Percentiles rank a stretch among this genome's conserved stretches.
These are phyloP conservation scores for Aspergillus transmontanensis DNA, from an alignment of 2,329 filamentous ascomycete genomes.

Conservation along the genomic window DNA sequence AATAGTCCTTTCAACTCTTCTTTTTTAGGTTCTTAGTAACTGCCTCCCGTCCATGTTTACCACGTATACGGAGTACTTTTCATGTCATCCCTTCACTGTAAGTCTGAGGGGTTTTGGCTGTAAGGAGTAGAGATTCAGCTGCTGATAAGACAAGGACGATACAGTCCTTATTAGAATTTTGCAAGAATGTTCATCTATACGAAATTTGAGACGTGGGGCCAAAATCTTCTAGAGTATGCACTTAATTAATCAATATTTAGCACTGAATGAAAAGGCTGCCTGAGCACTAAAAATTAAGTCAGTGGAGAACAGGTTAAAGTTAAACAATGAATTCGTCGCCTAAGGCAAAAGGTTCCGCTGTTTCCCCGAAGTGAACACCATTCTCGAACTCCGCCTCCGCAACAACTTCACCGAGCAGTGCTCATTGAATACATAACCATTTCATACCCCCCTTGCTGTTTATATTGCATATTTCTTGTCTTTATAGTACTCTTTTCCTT, in stretches of 20 bases:
- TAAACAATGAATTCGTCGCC: not conserved
- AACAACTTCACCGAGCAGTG: conserved; percentile 2
- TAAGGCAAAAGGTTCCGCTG: not conserved
- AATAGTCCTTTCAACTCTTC: not conserved
- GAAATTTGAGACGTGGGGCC: not conserved
- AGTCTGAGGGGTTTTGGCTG: not conserved
- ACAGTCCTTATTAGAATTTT: not conserved
- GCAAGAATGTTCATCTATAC: not conserved
- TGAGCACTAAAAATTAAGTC: not conserved
- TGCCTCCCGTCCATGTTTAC: not conserved
- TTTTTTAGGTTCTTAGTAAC: not conserved
- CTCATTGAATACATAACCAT: not conserved
- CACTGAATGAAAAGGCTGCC: not conserved
- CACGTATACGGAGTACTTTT: not conserved
- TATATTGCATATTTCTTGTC: not conserved
- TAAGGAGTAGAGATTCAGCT: not conserved
- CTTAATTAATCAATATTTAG: not conserved
- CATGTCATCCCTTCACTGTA: not conserved
- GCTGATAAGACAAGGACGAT: not conserved
- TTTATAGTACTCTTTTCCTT: not conserved
- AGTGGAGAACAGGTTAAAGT: not conserved
- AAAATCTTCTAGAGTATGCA: not conserved
- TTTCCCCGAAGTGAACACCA: conserved; percentile 2
- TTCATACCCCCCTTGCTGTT: not conserved
- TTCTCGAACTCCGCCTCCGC: conserved; percentile 1